Percentiles rank a stretch among this genome's conserved stretches.
phyloP scores from a whole-genome alignment of 768 basidiomycete species.

The Neoboletus magnificus region DNA sequence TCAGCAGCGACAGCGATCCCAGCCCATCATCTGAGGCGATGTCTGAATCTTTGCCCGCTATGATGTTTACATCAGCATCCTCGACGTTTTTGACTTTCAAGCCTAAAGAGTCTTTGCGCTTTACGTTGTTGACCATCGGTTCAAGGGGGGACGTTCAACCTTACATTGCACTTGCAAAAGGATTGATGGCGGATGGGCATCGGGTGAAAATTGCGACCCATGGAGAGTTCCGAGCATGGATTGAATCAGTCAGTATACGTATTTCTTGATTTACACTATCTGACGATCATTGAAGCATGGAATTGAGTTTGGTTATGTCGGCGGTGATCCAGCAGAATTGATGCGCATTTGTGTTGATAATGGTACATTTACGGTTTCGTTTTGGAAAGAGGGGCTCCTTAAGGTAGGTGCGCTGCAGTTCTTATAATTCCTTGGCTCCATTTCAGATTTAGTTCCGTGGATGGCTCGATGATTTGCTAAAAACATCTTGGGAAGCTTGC shows the following conservation, averaged over 20 bases:
- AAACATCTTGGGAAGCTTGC: conserved; percentile 95
- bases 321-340: conserved; percentile 95
- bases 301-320: conserved; percentile 93
- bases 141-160: conserved; percentile 97
- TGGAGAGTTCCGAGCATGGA: conserved; percentile 92
- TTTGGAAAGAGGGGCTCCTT: conserved; percentile 83
- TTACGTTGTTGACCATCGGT: conserved; percentile 95
- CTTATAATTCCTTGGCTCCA: conserved; percentile 2
- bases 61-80: conserved; percentile 95
- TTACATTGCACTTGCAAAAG: conserved; percentile 94
- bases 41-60: conserved; percentile 75
- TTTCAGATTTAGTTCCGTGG: conserved; percentile 73
- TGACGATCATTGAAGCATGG: conserved; percentile 58
- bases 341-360: conserved; percentile 99
- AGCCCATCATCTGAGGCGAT: conserved; percentile 50
- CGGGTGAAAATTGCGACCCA: conserved; percentile 89
- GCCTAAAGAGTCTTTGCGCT: conserved; percentile 76
- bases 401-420: conserved; percentile 52
- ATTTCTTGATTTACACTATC: not conserved
- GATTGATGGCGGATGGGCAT: conserved; percentile 87
- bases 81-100: conserved; percentile 97
- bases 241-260: conserved; percentile 71
- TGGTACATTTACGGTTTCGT: conserved; percentile 94
- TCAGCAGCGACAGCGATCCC: conserved; percentile 39
- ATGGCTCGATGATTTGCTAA: conserved; percentile 95